These are phyloP conservation scores for Trichoderma sp. DNA, from an alignment of 2,329 filamentous ascomycete species.

Conservation along the genomic window DNA sequence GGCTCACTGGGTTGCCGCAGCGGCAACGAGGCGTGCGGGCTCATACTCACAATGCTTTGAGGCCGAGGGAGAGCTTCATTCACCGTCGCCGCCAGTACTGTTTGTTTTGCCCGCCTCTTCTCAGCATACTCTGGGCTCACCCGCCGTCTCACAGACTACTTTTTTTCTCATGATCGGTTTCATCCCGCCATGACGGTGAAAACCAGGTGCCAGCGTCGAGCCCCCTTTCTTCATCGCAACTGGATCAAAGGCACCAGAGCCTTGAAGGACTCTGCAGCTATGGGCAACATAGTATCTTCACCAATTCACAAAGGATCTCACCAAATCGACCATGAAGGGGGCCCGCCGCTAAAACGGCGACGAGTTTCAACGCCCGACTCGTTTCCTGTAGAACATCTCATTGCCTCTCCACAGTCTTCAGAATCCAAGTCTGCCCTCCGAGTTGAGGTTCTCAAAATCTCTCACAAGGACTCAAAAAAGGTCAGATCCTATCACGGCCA, in stretches of 20 bases:
- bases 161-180: slow-evolving; percentile 34
- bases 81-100: background rate
- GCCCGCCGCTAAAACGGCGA: slow-evolving; percentile 54
- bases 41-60: slow-evolving; percentile 25
- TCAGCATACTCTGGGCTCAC: slow-evolving; percentile 9
- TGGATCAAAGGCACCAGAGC: slow-evolving; percentile 54
- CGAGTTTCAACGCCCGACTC: slow-evolving; percentile 49
- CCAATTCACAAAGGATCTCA: slow-evolving; percentile 42
- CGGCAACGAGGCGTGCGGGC: slow-evolving; percentile 19
- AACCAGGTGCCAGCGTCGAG: slow-evolving; percentile 51
- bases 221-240: slow-evolving; percentile 60
- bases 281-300: slow-evolving; percentile 51
- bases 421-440: slow-evolving; percentile 50
- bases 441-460: slow-evolving; percentile 58
- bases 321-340: slow-evolving; percentile 42
- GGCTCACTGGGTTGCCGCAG: slow-evolving; percentile 10
- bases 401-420: slow-evolving; percentile 38
- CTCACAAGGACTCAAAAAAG: slow-evolving; percentile 52
- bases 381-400: slow-evolving; percentile 41
- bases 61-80: background rate
- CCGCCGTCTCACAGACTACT: slow-evolving; percentile 30
- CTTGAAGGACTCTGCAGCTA: slow-evolving; percentile 45
- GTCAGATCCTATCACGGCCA: slow-evolving; percentile 38
- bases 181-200: slow-evolving; percentile 53
- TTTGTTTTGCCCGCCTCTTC: background rate